A percentile compares a stretch with the other conserved stretches of the same genome.
phyloP scores from a whole-genome alignment of 306 rosid species.

The Begonia masoniana region DNA sequence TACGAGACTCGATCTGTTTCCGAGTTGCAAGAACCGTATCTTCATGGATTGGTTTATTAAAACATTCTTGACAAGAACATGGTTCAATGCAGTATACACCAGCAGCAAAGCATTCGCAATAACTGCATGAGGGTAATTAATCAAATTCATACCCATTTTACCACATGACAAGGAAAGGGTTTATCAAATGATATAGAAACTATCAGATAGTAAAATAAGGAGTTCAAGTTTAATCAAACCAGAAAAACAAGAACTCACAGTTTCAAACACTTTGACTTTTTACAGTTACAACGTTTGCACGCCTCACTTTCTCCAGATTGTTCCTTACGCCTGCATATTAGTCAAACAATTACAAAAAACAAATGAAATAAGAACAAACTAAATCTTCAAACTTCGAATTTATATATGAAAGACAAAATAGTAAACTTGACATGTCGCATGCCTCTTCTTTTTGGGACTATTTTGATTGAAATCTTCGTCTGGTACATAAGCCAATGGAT shows the following conservation, averaged over 20 bases:
- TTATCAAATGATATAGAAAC: not conserved
- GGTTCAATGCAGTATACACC: conserved; percentile 21
- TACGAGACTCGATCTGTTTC: conserved; percentile 16
- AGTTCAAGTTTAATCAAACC: not conserved
- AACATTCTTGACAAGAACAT: conserved; percentile 19
- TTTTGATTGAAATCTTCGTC: conserved; percentile 8
- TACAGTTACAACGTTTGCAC: conserved; percentile 23
- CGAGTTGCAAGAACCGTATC: conserved; percentile 16
- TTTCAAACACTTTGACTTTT: conserved; percentile 19
- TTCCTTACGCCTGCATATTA: conserved; percentile 8
- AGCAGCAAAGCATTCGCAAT: conserved; percentile 22
- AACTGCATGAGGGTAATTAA: conserved; percentile 9
- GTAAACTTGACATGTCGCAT: not conserved
- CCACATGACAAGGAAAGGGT: not conserved
- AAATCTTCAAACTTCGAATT: not conserved
- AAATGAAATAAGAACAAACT: not conserved
- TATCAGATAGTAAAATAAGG: not conserved
- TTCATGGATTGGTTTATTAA: conserved; percentile 15
- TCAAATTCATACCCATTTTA: not conserved
- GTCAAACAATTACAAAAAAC: not conserved
- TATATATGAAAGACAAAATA: not conserved
- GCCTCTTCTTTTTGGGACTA: conserved; percentile 19
- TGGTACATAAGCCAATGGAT: not conserved
- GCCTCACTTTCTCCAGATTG: conserved; percentile 12
- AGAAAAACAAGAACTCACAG: conserved; percentile 7